Percentiles rank a stretch among this genome's conserved stretches.
Evolutionary conservation across 805 yeast species (phyloP).

Genomic region (Nakazawaea anatomiae): DNA sequence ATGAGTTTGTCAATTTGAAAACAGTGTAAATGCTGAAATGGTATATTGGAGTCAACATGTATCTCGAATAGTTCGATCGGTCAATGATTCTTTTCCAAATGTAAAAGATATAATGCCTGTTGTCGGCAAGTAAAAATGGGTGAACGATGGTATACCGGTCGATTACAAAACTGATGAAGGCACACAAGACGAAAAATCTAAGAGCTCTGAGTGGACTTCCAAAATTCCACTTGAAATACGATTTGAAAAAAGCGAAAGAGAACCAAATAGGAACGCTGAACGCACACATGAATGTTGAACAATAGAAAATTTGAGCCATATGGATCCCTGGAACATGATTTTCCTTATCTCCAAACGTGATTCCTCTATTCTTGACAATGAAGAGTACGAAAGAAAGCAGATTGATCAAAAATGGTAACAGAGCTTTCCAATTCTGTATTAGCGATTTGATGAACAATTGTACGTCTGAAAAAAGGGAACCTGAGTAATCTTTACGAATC

Average conservation of each 20-base stretch:
- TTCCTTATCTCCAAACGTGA: slow-evolving; percentile 86
- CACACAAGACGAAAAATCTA: slow-evolving; percentile 17
- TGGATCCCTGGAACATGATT: slow-evolving; percentile 75
- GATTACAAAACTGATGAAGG: slow-evolving; percentile 39
- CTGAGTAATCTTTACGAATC: slow-evolving; percentile 32
- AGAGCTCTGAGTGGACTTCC: slow-evolving; percentile 15
- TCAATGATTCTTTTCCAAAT: slow-evolving; percentile 64
- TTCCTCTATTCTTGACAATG: slow-evolving; percentile 57
- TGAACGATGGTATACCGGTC: slow-evolving; percentile 68
- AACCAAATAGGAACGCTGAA: slow-evolving; percentile 76
- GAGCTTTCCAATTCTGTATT: slow-evolving; percentile 21
- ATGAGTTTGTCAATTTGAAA: slow-evolving; percentile 20
- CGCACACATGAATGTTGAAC: slow-evolving; percentile 53
- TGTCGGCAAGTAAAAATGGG: slow-evolving; percentile 90
- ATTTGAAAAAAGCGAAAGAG: slow-evolving; percentile 31
- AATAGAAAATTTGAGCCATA: slow-evolving; percentile 77
- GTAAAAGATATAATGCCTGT: slow-evolving; percentile 90
- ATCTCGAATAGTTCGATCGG: slow-evolving; percentile 38
- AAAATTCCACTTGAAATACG: slow-evolving; percentile 31
- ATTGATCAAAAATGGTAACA: slow-evolving; percentile 49
- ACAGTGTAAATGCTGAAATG: slow-evolving; percentile 42
- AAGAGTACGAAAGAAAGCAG: slow-evolving; percentile 51
- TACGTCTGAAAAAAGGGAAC: slow-evolving; percentile 21
- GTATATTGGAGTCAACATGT: slow-evolving; percentile 58
- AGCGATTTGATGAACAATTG: slow-evolving; percentile 22